phyloP scores from a whole-genome alignment of 306 rosid species.

The Malus asiatica region DNA sequence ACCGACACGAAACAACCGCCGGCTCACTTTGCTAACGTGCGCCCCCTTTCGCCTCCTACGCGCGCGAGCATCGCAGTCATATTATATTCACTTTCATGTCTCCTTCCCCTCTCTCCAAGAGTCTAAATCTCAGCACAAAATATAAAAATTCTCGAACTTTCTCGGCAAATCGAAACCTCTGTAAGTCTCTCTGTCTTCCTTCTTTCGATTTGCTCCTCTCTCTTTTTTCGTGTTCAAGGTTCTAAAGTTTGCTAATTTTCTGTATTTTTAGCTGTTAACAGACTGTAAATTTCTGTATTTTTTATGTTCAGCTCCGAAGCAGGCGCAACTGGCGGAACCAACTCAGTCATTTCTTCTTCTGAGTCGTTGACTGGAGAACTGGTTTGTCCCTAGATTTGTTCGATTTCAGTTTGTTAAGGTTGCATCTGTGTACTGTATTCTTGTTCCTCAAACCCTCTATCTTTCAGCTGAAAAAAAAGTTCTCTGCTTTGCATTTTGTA shows the following conservation, averaged over 20 bases:
- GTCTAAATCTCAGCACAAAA: not conserved
- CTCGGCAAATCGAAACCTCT: not conserved
- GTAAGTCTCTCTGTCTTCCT: slow-evolving; percentile 14
- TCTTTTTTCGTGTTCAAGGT: not conserved
- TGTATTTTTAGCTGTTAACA: not conserved
- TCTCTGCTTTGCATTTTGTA: not conserved
- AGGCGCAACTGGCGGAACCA: slow-evolving; percentile 3
- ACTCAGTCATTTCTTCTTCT: slow-evolving; percentile 3
- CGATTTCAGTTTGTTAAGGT: not conserved
- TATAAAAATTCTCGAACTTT: slow-evolving; percentile 19
- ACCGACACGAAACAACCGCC: slow-evolving; percentile 45
- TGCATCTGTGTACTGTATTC: not conserved
- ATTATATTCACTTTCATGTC: not conserved
- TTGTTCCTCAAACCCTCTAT: not conserved
- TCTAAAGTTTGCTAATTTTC: not conserved
- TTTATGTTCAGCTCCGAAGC: not conserved
- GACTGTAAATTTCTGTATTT: not conserved
- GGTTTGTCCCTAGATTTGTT: slow-evolving; percentile 3
- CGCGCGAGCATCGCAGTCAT: not conserved
- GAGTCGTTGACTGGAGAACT: not conserved
- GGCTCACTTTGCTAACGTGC: slow-evolving; percentile 33
- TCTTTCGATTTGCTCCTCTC: not conserved
- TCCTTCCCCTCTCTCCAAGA: not conserved
- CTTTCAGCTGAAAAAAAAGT: not conserved
- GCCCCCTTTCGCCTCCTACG: not conserved